These are phyloP conservation scores for Chrysoporthe puriensis DNA, from an alignment of 2,329 filamentous ascomycete genomes.

Conservation along the genomic window DNA sequence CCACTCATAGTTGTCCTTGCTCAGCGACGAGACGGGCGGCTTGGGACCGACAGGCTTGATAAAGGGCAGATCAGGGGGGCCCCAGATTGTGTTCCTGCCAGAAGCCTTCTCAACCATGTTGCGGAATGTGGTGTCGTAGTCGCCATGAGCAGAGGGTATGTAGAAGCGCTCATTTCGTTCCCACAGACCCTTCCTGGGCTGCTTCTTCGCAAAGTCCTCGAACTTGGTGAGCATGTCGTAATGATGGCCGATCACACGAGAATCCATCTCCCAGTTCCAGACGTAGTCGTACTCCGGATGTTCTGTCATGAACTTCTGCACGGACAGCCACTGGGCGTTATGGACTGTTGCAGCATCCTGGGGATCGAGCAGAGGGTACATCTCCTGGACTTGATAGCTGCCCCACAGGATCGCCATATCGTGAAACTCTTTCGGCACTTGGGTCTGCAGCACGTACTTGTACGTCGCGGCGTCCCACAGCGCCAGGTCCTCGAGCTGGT, in stretches of 20 bases:
- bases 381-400: slow-evolving; percentile 71
- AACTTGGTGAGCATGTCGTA: slow-evolving; percentile 77
- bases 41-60: slow-evolving; percentile 65
- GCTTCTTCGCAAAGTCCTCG: slow-evolving; percentile 63
- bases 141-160: slow-evolving; percentile 69
- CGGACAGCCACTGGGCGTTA: slow-evolving; percentile 68
- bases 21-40: slow-evolving; percentile 61
- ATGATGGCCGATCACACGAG: slow-evolving; percentile 77
- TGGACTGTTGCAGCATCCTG: slow-evolving; percentile 55
- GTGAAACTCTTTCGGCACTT: slow-evolving; percentile 52
- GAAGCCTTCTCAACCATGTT: slow-evolving; percentile 60
- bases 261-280: slow-evolving; percentile 90
- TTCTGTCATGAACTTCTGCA: slow-evolving; percentile 76
- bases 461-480: slow-evolving; percentile 65
- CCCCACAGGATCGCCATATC: slow-evolving; percentile 77
- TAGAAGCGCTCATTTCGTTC: slow-evolving; percentile 75
- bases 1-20: slow-evolving; percentile 73
- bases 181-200: slow-evolving; percentile 74
- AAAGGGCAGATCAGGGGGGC: slow-evolving; percentile 61
- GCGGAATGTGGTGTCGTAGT: slow-evolving; percentile 70
- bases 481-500: slow-evolving; percentile 49
- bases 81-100: slow-evolving; percentile 67
- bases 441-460: slow-evolving; percentile 56
- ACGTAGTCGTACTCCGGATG: slow-evolving; percentile 80
- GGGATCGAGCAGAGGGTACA: slow-evolving; percentile 75